These are phyloP conservation scores for Dendrobium catenatum DNA, from an alignment of 106 monocot species.

Conservation along the genomic window DNA sequence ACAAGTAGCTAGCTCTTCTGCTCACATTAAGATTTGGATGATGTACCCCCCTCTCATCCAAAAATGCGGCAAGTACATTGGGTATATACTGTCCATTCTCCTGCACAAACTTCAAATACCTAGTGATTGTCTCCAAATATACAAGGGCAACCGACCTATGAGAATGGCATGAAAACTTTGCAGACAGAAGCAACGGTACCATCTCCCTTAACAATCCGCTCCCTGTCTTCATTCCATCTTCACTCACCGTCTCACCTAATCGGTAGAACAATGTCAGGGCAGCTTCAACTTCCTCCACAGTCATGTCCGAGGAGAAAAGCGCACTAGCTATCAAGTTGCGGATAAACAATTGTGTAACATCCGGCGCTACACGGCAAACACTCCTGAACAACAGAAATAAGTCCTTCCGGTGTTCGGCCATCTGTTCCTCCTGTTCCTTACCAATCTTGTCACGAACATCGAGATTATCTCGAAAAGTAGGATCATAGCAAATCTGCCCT, in stretches of 20 bases:
- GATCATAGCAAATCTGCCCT: constrained; percentile 56
- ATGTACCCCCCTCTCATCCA: constrained; percentile 87
- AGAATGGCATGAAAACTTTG: constrained; percentile 67
- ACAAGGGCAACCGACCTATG: constrained; percentile 82
- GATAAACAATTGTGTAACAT: constrained; percentile 65
- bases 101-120: constrained; percentile 90
- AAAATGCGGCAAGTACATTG: constrained; percentile 51
- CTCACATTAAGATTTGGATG: constrained; percentile 74
- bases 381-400: constrained; percentile 55
- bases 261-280: constrained; percentile 64
- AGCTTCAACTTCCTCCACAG: constrained; percentile 83
- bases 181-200: constrained; percentile 65
- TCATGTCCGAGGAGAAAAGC: constrained; percentile 37
- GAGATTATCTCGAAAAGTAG: constrained; percentile 64
- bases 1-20: constrained; percentile 76
- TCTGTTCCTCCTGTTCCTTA: constrained; percentile 82
- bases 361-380: constrained; percentile 64
- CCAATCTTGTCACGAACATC: constrained; percentile 84
- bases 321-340: constrained; percentile 37
- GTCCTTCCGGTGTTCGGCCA: constrained; percentile 72
- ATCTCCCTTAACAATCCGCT: constrained; percentile 58
- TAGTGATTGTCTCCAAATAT: constrained; percentile 74
- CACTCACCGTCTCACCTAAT: constrained; percentile 64
- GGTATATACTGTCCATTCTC: constrained; percentile 81
- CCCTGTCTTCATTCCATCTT: constrained; percentile 65